Evolutionary conservation across 768 basidiomycete genomes (phyloP).

Genomic region (Mycena polygramma): DNA sequence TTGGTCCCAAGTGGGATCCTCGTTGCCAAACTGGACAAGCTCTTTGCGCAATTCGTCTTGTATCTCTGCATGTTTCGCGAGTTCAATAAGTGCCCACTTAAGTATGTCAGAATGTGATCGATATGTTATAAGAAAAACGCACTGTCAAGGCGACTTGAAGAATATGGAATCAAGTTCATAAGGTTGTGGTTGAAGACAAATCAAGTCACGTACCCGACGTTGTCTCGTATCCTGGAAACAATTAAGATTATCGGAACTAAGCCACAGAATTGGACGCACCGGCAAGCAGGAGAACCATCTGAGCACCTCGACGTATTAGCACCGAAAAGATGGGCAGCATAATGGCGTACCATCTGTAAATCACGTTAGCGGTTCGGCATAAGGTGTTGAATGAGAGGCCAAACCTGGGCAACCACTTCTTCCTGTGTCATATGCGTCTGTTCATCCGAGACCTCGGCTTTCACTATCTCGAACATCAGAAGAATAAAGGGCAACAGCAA

Average conservation of each 20-base stretch:
- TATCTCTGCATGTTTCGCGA: constrained; percentile 45
- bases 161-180: no score
- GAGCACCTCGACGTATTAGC: no score
- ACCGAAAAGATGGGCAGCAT: no score
- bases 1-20: constrained; percentile 55
- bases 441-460: constrained; percentile 26
- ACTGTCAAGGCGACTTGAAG: no score
- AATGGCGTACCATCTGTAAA: constrained; percentile 15
- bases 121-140: no score
- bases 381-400: not conserved
- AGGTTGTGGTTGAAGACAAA: no score
- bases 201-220: constrained; percentile 49
- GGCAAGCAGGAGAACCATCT: constrained; percentile 52
- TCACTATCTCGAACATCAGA: no score
- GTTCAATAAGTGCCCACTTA: constrained; percentile 54
- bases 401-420: constrained; percentile 46
- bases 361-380: no score
- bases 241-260: not conserved
- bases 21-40: constrained; percentile 37
- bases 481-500: no score
- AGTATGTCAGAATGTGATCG: no score
- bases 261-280: constrained; percentile 10
- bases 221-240: constrained; percentile 54
- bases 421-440: constrained; percentile 38
- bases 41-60: constrained; percentile 50